Conservation (phyloP, 202 grass and related monocot species). For the Saccharum hybrid region DNA sequence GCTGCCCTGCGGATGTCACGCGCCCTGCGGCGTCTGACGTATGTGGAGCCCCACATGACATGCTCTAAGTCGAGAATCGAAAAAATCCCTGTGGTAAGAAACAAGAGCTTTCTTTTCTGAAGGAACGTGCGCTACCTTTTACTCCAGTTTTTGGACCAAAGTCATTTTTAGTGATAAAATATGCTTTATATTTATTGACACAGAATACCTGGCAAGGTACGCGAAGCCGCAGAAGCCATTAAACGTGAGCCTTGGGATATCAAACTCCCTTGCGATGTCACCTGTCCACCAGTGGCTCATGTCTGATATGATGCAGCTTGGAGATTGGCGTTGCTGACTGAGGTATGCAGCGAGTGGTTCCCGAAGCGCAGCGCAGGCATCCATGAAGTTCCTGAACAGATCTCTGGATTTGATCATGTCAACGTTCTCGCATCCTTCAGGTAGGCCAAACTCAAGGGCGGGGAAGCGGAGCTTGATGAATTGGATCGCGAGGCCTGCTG, state of each 20-base stretch:
- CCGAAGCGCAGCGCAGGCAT: conserved; percentile 46
- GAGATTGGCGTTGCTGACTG: conserved; percentile 13
- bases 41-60: no score
- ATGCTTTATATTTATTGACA: conserved; percentile 1
- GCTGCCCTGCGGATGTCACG: no score
- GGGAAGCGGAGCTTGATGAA: conserved; percentile 56
- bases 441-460: conserved; percentile 51
- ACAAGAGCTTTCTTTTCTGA: not conserved
- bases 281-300: conserved; percentile 49
- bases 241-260: conserved; percentile 63
- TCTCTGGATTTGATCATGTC: conserved; percentile 42
- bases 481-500: conserved; percentile 19
- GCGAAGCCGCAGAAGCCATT: conserved; percentile 52
- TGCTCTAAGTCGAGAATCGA: not conserved
- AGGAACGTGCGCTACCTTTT: not conserved
- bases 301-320: conserved; percentile 71
- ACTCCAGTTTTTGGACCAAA: not conserved
- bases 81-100: not conserved
- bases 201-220: conserved; percentile 45
- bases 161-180: not conserved
- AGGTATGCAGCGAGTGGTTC: conserved; percentile 49
- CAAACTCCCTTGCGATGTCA: conserved; percentile 53
- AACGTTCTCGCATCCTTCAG: conserved; percentile 61
- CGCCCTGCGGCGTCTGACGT: no score
- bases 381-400: conserved; percentile 45